phyloP scores from a whole-genome alignment of 2,329 filamentous ascomycete genomes.

The Fusarium sp. region DNA sequence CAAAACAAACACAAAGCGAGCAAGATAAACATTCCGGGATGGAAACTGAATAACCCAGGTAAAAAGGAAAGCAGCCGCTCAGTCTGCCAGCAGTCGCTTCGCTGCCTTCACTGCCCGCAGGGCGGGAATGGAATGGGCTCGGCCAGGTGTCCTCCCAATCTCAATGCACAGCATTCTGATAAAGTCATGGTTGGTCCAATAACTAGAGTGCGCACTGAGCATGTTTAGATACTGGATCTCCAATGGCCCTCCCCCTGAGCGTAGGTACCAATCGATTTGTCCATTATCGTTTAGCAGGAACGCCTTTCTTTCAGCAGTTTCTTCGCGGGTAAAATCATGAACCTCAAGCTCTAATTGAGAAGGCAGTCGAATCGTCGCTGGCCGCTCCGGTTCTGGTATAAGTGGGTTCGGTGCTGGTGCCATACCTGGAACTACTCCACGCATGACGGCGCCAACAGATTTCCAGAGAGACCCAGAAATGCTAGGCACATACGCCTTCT shows the following conservation, averaged over 20 bases:
- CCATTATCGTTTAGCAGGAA: slow-evolving; percentile 94
- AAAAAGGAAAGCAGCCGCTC: slow-evolving; percentile 3
- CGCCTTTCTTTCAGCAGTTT: slow-evolving; percentile 90
- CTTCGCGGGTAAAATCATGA: slow-evolving; percentile 92
- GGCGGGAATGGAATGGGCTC: slow-evolving; percentile 65
- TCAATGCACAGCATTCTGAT: slow-evolving; percentile 91
- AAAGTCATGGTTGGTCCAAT: slow-evolving; percentile 90
- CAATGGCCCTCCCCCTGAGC: slow-evolving; percentile 84
- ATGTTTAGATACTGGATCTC: slow-evolving; percentile 98
- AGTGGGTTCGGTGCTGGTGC: slow-evolving; percentile 49
- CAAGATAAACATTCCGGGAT: not conserved
- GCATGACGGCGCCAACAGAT: slow-evolving; percentile 72
- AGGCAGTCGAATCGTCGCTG: slow-evolving; percentile 61
- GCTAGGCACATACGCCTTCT: slow-evolving; percentile 82
- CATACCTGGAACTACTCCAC: slow-evolving; percentile 69
- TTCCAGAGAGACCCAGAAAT: slow-evolving; percentile 74
- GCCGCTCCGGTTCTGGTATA: slow-evolving; percentile 51
- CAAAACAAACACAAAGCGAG: not conserved
- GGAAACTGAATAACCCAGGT: not conserved
- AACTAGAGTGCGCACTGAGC: slow-evolving; percentile 93
- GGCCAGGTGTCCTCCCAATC: slow-evolving; percentile 80
- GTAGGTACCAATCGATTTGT: slow-evolving; percentile 91
- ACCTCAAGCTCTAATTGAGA: slow-evolving; percentile 90
- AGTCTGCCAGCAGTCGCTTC: slow-evolving; percentile 53
- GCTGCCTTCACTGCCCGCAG: slow-evolving; percentile 69